These are phyloP conservation scores for Pseudogymnoascus sp. DNA, from an alignment of 2,329 filamentous ascomycete genomes.

Conservation along the genomic window DNA sequence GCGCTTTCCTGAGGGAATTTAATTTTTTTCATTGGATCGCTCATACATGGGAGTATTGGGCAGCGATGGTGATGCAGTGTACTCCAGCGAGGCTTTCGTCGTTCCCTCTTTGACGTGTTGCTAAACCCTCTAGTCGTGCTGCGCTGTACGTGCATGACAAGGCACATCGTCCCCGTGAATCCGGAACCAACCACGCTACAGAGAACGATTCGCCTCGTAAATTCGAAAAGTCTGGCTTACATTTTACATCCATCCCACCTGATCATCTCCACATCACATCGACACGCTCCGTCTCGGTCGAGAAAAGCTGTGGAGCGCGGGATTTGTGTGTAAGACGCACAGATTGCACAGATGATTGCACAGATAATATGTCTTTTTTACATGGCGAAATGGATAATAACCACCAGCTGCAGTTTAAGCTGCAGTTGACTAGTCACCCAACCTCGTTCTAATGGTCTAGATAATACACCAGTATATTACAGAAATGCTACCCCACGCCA, in stretches of 20 bases:
- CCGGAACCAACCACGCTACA: constrained; percentile 6
- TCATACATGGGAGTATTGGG: constrained; percentile 1
- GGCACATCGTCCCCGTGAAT: constrained; percentile 6
- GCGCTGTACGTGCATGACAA: constrained; percentile 9
- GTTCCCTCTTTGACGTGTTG: not conserved
- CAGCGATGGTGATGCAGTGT: not conserved
- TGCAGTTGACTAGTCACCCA: not conserved
- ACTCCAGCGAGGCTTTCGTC: constrained; percentile 1
- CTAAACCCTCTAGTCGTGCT: not conserved
- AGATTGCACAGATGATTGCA: not conserved
- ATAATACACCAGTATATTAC: constrained; percentile 11
- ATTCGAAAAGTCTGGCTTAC: not conserved
- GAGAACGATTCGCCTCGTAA: not conserved
- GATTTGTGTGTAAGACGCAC: constrained; percentile 1
- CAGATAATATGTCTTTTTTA: not conserved
- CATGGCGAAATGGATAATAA: constrained; percentile 2
- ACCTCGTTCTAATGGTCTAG: constrained; percentile 8
- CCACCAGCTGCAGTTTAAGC: not conserved
- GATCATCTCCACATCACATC: constrained; percentile 3
- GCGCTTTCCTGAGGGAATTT: not conserved
- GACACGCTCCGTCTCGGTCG: not conserved
- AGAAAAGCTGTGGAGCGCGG: not conserved
- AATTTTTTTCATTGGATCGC: not conserved
- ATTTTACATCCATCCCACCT: constrained; percentile 1
- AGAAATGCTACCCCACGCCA: constrained; percentile 6